Percentiles rank a stretch among this genome's conserved stretches.
phyloP scores from a whole-genome alignment of 148 eudicot species.

The Dysphania ambrosioides region DNA sequence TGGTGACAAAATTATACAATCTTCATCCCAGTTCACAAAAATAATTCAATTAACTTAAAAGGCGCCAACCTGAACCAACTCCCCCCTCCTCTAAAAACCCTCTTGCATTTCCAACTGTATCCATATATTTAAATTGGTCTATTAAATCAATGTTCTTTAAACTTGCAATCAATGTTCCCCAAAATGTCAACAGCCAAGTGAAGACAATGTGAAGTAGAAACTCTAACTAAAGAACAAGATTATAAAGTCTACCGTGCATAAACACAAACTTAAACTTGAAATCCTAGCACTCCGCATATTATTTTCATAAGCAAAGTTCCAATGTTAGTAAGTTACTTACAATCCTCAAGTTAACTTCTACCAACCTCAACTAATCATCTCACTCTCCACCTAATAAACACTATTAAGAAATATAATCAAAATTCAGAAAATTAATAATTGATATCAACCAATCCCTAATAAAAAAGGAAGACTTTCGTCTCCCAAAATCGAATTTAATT shows the following conservation, averaged over 20 bases:
- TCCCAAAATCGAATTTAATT: background rate
- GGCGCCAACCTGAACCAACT: no score
- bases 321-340: background rate
- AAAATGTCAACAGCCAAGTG: background rate
- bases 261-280: background rate
- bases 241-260: background rate
- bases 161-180: background rate
- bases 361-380: background rate
- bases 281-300: background rate
- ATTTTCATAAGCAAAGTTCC: background rate
- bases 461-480: background rate
- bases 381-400: background rate
- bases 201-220: no score
- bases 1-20: background rate
- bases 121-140: slow-evolving; percentile 16
- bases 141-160: slow-evolving; percentile 17
- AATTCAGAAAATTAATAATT: background rate
- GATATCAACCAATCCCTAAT: background rate
- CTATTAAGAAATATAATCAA: background rate
- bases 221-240: background rate
- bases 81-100: no score
- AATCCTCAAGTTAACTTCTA: background rate
- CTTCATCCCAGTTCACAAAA: background rate
- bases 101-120: slow-evolving; percentile 13
- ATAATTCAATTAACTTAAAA: no score